A percentile compares a stretch with the other conserved stretches of the same genome.
These are phyloP conservation scores for Ascosphaera aggregata DNA, from an alignment of 2,329 filamentous ascomycete genomes.

Conservation along the genomic window DNA sequence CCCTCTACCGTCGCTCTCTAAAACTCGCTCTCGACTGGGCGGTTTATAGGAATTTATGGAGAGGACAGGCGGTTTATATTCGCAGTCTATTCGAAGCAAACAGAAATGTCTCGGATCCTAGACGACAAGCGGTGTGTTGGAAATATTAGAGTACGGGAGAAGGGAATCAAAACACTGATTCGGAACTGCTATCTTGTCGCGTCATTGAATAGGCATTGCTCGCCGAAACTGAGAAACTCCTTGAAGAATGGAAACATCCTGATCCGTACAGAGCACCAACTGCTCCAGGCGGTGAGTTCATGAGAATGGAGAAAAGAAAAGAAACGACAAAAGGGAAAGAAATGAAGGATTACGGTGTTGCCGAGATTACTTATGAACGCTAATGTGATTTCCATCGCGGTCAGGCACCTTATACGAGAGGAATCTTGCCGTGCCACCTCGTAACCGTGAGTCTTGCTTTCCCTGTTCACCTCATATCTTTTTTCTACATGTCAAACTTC, in stretches of 20 bases:
- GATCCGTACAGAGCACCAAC: conserved; percentile 80
- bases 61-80: conserved; percentile 89
- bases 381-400: conserved; percentile 5
- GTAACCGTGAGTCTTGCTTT: conserved; percentile 73
- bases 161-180: no score
- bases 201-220: conserved; percentile 43
- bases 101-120: conserved; percentile 56
- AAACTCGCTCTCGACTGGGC: conserved; percentile 93
- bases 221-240: conserved; percentile 63
- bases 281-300: conserved; percentile 60
- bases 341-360: conserved; percentile 1
- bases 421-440: conserved; percentile 58
- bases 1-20: conserved; percentile 73
- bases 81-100: conserved; percentile 90
- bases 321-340: background rate
- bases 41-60: conserved; percentile 79
- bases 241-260: conserved; percentile 93
- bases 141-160: no score
- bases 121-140: conserved; percentile 53
- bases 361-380: conserved; percentile 6
- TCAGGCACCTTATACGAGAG: conserved; percentile 87
- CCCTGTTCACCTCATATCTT: background rate
- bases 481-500: background rate
- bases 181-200: background rate
- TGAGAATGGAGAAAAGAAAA: background rate